Evolutionary conservation across 2,329 filamentous ascomycete species (phyloP), one percentile per base, ranked within the genome.

Genomic region (Pyrenochaeta sp.): DNA sequence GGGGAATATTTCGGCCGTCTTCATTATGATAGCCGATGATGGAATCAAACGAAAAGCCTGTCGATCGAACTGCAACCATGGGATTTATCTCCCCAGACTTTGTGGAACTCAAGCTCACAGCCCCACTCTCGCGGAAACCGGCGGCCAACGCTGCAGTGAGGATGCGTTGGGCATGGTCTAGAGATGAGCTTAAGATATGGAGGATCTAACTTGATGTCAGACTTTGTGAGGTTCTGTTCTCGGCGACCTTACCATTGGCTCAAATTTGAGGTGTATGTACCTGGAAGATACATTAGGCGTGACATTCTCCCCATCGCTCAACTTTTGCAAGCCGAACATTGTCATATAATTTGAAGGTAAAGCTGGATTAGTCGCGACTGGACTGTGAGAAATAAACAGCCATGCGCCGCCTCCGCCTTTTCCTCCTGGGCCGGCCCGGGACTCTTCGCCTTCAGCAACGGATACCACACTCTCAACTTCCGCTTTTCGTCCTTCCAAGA

Each of bases 61-160:
- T 90, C 4, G 91, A 93, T 15, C 94, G 87, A 29, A 98, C 86
- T 2, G 90, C 94, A 2, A 97, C 90, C 74, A 97, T 90, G 1
- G 92, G 92, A 40, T 81, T 87, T 17, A 79, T 71, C 11, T 76
- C 75, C 36, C 76, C 74, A 18, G 75, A 61, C 21, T 72, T 67
- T 5, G 64, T 58, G 10, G 71, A 51, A 4, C 75, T 74, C 41
- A 91, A 72, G 67, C 89, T 91, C 52, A 96, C 83, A 44, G 94
- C 89, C 15, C 94, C 94, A 54, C 90, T 95, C 77, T 98, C 94
- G 12, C 94, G 87, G 72, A 97, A 97, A 0, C 94, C 94, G 3
- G 92, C 89, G 64, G 87, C 85, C 9, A 94, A 81, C 1, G 90
- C 93, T 39, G 90, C 90, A 10, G 87, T 83, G 12, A 97, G 83